Base-by-base conservation (phyloP, 306 rosid species). In the Vachellia pachyceras region DNA sequence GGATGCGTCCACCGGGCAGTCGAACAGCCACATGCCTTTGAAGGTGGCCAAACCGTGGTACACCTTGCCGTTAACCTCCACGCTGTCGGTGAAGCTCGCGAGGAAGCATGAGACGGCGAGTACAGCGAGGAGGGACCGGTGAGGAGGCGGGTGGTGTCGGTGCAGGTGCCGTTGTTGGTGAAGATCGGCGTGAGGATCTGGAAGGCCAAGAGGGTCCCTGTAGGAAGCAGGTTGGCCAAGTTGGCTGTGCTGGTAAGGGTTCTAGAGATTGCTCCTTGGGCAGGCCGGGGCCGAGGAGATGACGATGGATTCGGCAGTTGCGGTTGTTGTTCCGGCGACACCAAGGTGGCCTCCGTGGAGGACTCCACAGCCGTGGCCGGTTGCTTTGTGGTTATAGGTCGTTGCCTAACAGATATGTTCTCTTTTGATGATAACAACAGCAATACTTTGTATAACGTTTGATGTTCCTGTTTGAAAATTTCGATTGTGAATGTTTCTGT, bases 181-280 rank as follows among this genome's bases (percentile, higher is more conserved):
- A 93, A 93, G 8, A 89, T 1, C 0, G 97, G 97, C 0, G 83
- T 86, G 3, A 93, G 91, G 15, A 93, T 77, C 65, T 93, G 94
- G 82, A 93, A 90, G 3, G 91, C 92, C 0, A 91, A 67, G 37
- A 93, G 94, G 36, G 94, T 91, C 0, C 97, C 97, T 0, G 96
- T 90, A 0, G 97, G 97, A 23, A 93, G 94, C 5, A 90, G 90
- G 69, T 93, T 93, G 2, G 96, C 94, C 40, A 93, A 76, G 83
- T 87, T 88, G 72, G 96, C 94, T 0, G 97, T 87, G 86, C 86
- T 33, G 0, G 87, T 77, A 3, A 92, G 63, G 17, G 85, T 77
- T 36, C 82, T 89, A 1, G 94, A 83, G 33, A 91, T 57, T 10
- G 89, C 89, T 0, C 89, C 74, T 47, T 84, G 88, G 0, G 63